Evolutionary conservation across 352 stramenopile species (phyloP).

Genomic region (Phytophthora capsici): DNA sequence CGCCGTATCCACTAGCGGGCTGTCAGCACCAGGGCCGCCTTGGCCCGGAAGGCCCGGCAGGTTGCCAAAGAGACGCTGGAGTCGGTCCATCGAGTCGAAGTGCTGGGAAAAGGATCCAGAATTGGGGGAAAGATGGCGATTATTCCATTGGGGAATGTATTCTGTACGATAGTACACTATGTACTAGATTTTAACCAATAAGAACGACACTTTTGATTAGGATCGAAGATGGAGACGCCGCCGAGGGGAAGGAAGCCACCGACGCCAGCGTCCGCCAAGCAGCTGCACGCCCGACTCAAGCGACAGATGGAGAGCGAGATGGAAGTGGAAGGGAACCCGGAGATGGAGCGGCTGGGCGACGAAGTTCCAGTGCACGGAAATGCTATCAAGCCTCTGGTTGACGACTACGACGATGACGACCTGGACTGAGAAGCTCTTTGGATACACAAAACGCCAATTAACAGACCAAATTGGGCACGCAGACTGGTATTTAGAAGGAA

Average conservation of each 20-base stretch:
- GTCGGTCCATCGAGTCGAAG: conserved; percentile 71
- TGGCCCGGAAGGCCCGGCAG: conserved; percentile 78
- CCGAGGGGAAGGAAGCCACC: conserved; percentile 51
- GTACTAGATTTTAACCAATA: conserved; percentile 2
- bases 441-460: neutral
- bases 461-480: conserved; percentile 5
- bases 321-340: conserved; percentile 61
- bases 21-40: conserved; percentile 81
- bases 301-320: conserved; percentile 77
- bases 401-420: conserved; percentile 85
- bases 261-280: conserved; percentile 43
- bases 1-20: conserved; percentile 95
- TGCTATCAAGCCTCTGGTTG: conserved; percentile 57
- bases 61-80: conserved; percentile 89
- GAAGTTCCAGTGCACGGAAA: conserved; percentile 67
- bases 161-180: neutral
- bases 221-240: conserved; percentile 69
- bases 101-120: conserved; percentile 37
- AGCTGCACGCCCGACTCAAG: conserved; percentile 76
- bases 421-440: conserved; percentile 24
- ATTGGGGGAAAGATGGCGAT: conserved; percentile 16
- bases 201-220: neutral
- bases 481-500: conserved; percentile 33
- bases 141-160: too few relatives aligned
- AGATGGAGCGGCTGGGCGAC: conserved; percentile 67